A percentile compares a stretch with the other conserved stretches of the same genome.
Evolutionary conservation across 192 early-diverging fungal species (phyloP).

Genomic region (Umbelopsis sp.): DNA sequence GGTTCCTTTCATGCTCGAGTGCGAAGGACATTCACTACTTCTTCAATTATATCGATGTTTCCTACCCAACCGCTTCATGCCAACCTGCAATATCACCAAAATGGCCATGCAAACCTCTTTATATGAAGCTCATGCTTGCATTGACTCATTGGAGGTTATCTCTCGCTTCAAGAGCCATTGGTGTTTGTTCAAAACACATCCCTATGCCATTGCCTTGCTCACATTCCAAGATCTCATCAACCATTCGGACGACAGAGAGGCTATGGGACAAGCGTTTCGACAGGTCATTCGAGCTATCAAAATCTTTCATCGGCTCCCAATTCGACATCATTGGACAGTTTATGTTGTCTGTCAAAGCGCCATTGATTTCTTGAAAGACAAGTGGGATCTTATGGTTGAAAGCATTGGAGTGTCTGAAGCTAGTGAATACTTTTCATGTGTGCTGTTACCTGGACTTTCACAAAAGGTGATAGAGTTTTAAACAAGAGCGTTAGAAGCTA

Average conservation of each 20-base stretch:
- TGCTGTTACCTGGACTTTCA: constrained; percentile 3
- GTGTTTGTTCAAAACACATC: constrained; percentile 17
- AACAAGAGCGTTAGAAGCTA: background rate
- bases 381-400: constrained; percentile 17
- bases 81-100: constrained; percentile 4
- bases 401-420: constrained; percentile 16
- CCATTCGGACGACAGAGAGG: background rate
- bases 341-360: constrained; percentile 11
- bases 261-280: background rate
- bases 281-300: constrained; percentile 15
- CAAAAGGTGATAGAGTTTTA: constrained; percentile 19
- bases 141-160: constrained; percentile 11
- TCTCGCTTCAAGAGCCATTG: constrained; percentile 6
- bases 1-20: constrained; percentile 10
- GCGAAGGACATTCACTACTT: constrained; percentile 10
- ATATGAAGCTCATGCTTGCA: background rate
- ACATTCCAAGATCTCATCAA: constrained; percentile 11
- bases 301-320: background rate
- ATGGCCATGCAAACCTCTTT: constrained; percentile 5
- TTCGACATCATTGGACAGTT: constrained; percentile 16
- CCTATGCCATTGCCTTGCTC: constrained; percentile 9
- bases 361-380: constrained; percentile 16
- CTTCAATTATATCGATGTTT: constrained; percentile 12
- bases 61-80: constrained; percentile 8
- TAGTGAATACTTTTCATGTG: constrained; percentile 11